phyloP scores from a whole-genome alignment of 106 monocot species.

The Apostasia ramifera region DNA sequence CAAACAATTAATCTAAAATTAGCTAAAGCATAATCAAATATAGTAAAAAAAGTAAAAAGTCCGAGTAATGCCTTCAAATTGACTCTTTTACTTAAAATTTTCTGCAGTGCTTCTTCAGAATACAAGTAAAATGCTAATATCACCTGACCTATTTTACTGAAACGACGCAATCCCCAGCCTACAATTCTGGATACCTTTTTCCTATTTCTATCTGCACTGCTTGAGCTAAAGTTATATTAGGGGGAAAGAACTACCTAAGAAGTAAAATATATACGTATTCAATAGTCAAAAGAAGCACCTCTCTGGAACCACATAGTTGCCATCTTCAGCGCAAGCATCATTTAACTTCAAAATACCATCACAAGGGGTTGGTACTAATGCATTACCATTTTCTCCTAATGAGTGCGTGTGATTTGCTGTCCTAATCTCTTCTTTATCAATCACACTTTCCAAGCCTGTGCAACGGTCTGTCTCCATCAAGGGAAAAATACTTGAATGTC shows the following conservation, averaged over 20 bases:
- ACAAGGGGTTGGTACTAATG: conserved; percentile 10
- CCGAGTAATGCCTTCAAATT: too few species aligned
- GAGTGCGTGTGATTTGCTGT: conserved; percentile 9
- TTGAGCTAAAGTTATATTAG: not conserved
- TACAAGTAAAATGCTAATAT: not conserved
- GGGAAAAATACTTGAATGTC: not conserved
- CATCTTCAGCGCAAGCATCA: conserved; percentile 21
- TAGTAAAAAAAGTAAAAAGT: not conserved
- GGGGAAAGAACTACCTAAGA: not conserved
- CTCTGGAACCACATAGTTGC: conserved; percentile 15
- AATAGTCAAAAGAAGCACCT: conserved; percentile 10
- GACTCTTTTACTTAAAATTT: not conserved
- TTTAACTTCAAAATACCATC: conserved; percentile 22
- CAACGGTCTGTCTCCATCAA: conserved; percentile 6
- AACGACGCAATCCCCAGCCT: conserved; percentile 80
- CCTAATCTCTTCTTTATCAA: conserved; percentile 6
- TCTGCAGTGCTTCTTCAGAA: too few species aligned
- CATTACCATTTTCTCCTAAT: conserved; percentile 9
- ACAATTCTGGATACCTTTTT: conserved; percentile 38
- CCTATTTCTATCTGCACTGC: conserved; percentile 22
- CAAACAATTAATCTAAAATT: not conserved
- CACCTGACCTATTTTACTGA: conserved; percentile 74
- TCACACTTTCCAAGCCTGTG: not conserved
- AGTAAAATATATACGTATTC: not conserved
- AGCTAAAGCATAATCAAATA: not conserved